Conservation (phyloP, 345 rosid species). For the Dipteronia dyeriana region DNA sequence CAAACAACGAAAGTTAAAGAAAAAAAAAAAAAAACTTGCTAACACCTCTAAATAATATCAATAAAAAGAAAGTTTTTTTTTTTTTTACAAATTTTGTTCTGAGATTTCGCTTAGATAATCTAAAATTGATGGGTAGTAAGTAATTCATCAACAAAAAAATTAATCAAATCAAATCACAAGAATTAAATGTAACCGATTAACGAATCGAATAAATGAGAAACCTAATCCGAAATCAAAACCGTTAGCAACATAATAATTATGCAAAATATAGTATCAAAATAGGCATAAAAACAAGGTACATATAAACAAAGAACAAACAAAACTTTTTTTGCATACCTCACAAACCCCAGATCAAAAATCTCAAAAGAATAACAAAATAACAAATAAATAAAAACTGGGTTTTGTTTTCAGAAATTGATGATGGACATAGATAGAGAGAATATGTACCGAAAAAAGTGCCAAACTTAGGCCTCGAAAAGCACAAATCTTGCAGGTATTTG, state of each 20-base stretch:
- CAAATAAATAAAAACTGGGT: not conserved
- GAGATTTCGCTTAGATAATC: not conserved
- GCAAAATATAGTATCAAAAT: not conserved
- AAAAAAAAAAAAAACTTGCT: not conserved
- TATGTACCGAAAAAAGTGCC: constrained; percentile 41
- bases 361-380: not conserved
- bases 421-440: not conserved
- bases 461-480: constrained; percentile 43
- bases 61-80: not conserved
- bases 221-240: not conserved
- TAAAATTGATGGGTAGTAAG: not conserved
- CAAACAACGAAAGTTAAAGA: not conserved
- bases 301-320: not conserved
- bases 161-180: not conserved
- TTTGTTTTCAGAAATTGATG: not conserved
- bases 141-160: not conserved
- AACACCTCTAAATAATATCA: not conserved
- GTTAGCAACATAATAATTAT: not conserved
- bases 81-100: not conserved
- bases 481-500: constrained; percentile 13
- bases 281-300: not conserved
- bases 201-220: not conserved
- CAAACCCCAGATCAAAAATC: not conserved
- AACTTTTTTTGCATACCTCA: constrained; percentile 5
- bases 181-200: not conserved